Evolutionary conservation across 495 filamentous ascomycete species (phyloP), one percentile per base, ranked within the genome.

Genomic region (Aspergillus kassunensis): DNA sequence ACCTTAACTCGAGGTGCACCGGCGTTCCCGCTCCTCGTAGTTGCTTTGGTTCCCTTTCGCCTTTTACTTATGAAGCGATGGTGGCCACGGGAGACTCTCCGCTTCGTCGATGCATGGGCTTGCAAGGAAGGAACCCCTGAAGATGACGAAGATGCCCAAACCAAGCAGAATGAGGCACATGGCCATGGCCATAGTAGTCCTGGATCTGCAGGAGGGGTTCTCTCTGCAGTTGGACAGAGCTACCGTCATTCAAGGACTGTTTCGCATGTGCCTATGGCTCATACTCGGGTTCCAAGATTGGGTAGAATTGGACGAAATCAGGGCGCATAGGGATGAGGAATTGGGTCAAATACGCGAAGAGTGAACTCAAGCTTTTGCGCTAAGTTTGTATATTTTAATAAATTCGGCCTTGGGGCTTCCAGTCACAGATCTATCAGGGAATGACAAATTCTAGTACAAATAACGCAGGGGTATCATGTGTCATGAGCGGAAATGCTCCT

Each of bases 101-200:
- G 76, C 34, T 83, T 77, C 66, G 84, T 89, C 6, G 83, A 89
- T 64, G 75, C 76, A 4, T 87, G 85, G 85, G 83, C 85, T n/a
- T 88, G 85, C 64, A 74, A 78, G 24, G 77, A 83, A 44, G 84
- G 85, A 1, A 83, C 77, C 1, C 82, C 79, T 0, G 83, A 86
- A 56, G 81, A 80, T 53, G 79, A 81, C 46, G 79, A 83, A 54
- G 76, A 82, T 42, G 57, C 57, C 44, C 48, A 37, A 21, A 31
- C 52, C 3, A 44, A 48, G 45, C 43, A 49, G n/a, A 44, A 59
- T 15, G 50, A 51, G 27, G 9, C 37, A 3, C 25, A 34, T 6
- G 24, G 24, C 2, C 21, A 24, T 12, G 18, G 12, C 16, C 27
- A 23, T n/a, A 34, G 16, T 21, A 46, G 6, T 33, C 12, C 27